Percentiles rank a stretch among this genome's conserved stretches.
Conservation (phyloP, 257 asterid genomes). For the Marsdenia floribunda region DNA sequence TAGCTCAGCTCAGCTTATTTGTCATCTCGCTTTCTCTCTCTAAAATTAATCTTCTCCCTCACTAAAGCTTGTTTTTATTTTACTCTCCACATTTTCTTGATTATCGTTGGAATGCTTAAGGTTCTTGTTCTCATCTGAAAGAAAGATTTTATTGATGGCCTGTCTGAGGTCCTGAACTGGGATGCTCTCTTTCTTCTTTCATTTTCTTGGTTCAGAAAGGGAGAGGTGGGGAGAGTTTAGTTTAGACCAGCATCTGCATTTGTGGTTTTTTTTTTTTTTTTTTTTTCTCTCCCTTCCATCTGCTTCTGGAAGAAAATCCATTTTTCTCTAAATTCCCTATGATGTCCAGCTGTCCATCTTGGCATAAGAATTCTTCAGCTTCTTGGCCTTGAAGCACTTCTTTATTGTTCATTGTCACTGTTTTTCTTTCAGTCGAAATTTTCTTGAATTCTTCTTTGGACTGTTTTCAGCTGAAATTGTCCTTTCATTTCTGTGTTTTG, state of each 20-base stretch:
- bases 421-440: constrained; percentile 1
- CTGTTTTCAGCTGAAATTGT: constrained; percentile 5
- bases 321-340: constrained; percentile 6
- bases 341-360: constrained; percentile 18
- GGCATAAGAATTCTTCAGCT: constrained; percentile 9
- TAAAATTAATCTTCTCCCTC: constrained; percentile 15
- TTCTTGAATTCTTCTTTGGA: constrained; percentile 5
- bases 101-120: neutral
- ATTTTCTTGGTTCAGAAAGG: constrained; percentile 7
- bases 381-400: constrained; percentile 5
- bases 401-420: neutral
- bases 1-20: constrained; percentile 8
- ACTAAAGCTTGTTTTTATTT: constrained; percentile 8
- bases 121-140: neutral
- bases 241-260: neutral
- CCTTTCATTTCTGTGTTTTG: neutral
- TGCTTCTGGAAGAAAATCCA: constrained; percentile 18
- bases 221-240: constrained; percentile 7
- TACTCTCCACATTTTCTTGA: neutral
- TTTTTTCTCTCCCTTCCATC: neutral
- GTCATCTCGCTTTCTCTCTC: constrained; percentile 17
- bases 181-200: constrained; percentile 22
- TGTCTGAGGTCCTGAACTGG: constrained; percentile 9
- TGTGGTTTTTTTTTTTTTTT: neutral
- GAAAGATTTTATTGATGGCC: constrained; percentile 6